phyloP scores from a whole-genome alignment of 768 basidiomycete species.

The Cyclocybe cylindracea region DNA sequence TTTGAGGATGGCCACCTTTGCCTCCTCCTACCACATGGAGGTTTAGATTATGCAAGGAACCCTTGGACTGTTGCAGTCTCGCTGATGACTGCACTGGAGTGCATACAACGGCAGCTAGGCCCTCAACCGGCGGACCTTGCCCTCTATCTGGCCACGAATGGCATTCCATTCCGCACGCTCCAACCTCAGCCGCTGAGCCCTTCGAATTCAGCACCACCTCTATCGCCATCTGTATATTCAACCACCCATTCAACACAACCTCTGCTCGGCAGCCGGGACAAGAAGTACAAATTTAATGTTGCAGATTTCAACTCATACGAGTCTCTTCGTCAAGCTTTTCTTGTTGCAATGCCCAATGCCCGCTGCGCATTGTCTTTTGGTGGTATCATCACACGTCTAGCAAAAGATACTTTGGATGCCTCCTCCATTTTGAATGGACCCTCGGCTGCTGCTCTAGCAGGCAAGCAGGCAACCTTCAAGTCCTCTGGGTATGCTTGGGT shows the following conservation, averaged over 20 bases:
- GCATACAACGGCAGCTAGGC: slow-evolving; percentile 6
- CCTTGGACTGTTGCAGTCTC: slow-evolving; percentile 7
- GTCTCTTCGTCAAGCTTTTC: not conserved
- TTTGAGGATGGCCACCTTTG: not conserved
- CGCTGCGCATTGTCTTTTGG: slow-evolving; percentile 9
- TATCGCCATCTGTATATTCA: not conserved
- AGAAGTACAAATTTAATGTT: slow-evolving; percentile 7
- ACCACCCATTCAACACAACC: slow-evolving; percentile 1
- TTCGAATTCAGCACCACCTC: no score
- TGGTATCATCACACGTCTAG: slow-evolving; percentile 10
- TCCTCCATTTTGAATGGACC: slow-evolving; percentile 7
- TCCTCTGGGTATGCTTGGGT: slow-evolving; percentile 1
- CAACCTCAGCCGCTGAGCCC: not conserved
- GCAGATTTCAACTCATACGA: slow-evolving; percentile 8
- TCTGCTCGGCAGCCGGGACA: slow-evolving; percentile 3
- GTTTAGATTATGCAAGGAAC: no score
- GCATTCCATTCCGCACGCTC: slow-evolving; percentile 6
- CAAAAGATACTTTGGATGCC: slow-evolving; percentile 1
- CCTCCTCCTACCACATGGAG: slow-evolving; percentile 8
- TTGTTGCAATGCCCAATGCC: slow-evolving; percentile 1
- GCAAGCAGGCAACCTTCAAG: not conserved
- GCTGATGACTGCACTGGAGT: slow-evolving; percentile 6
- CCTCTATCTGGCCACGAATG: slow-evolving; percentile 6
- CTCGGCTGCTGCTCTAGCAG: slow-evolving; percentile 2
- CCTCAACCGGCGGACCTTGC: slow-evolving; percentile 4